Base-by-base conservation (phyloP, 2,329 filamentous ascomycete genomes). In the Triangularia setosa region DNA sequence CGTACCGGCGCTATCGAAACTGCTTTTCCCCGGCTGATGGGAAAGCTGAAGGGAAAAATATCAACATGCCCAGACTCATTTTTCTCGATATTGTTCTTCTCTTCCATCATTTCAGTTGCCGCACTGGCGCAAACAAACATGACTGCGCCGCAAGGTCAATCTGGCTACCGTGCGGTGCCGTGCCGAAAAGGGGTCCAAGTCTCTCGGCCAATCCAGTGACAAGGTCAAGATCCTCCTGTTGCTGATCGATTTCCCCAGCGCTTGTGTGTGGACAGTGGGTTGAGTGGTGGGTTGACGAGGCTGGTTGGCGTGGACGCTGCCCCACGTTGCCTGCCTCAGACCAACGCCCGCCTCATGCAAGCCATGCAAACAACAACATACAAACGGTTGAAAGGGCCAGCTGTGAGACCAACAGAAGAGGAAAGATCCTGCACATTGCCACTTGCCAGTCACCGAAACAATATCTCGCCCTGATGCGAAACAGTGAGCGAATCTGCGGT, bases 381-480 rank as follows among this genome's bases (percentile, higher is more conserved):
- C 40, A 48, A 48, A 48, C 40, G n/a, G 6, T 21, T 12, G 6
- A 21, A 48, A 48, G 40, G n/a, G 40, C 40, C 40, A 48, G 40
- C 4, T 9, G 18, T 21, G 40, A 48, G 40, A 48, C 40, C 40
- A 2, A 48, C 40, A 48, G 40, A 48, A 48, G 11, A 48, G 40
- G n/a, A n/a, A 8, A 8, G 12, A 48, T 48, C 40, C 40, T 9
- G 40, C 40, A n/a, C 40, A 21, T 52, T 18, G 27, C 56, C 48
- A 60, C 25, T 25, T 40, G 58, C 54, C 56, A 35, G 33, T 59
- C 63, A 35, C 28, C 27, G 56, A 60, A 64, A 62, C 56, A 12
- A 33, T 21, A 18, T 44, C n/a, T 23, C 14, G 23, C 16, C 27
- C 28, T 23, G 24, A 52, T 54, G 59, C 56, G 27, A 63, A 63